phyloP scores from a whole-genome alignment of 2,329 filamentous ascomycete species.

The Tolypocladium amazonense region DNA sequence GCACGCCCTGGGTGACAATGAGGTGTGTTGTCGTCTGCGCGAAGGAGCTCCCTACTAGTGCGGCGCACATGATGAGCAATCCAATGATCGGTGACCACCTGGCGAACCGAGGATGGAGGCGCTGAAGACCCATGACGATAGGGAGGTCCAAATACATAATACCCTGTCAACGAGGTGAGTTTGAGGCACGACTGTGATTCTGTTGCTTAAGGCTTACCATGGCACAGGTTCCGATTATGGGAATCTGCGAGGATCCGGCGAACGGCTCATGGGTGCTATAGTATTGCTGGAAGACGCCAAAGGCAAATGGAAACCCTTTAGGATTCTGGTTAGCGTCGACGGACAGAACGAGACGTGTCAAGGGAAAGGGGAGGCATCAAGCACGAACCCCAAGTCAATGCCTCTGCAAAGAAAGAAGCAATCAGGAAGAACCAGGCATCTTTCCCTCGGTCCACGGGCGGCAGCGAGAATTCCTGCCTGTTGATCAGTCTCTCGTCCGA shows the following conservation, averaged over 20 bases:
- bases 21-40: slow-evolving; percentile 41
- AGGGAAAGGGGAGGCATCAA: background rate
- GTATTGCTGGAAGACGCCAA: slow-evolving; percentile 62
- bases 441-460: slow-evolving; percentile 19
- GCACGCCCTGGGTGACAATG: slow-evolving; percentile 48
- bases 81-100: slow-evolving; percentile 33
- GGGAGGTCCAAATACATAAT: slow-evolving; percentile 46
- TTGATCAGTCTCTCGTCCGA: background rate
- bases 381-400: slow-evolving; percentile 20
- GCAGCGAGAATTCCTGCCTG: slow-evolving; percentile 10
- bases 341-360: background rate
- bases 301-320: slow-evolving; percentile 56
- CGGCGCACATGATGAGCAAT: slow-evolving; percentile 39
- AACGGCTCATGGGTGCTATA: slow-evolving; percentile 53
- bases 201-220: slow-evolving; percentile 27
- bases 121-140: slow-evolving; percentile 35
- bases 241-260: slow-evolving; percentile 38
- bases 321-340: slow-evolving; percentile 19
- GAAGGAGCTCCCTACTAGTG: slow-evolving; percentile 41
- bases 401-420: slow-evolving; percentile 20
- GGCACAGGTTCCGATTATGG: slow-evolving; percentile 54
- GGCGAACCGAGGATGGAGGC: slow-evolving; percentile 27
- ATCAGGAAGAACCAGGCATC: slow-evolving; percentile 23
- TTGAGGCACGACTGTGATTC: background rate
- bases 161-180: slow-evolving; percentile 19